Conservation (phyloP, 768 basidiomycete genomes). For the Tricholomella constricta region DNA sequence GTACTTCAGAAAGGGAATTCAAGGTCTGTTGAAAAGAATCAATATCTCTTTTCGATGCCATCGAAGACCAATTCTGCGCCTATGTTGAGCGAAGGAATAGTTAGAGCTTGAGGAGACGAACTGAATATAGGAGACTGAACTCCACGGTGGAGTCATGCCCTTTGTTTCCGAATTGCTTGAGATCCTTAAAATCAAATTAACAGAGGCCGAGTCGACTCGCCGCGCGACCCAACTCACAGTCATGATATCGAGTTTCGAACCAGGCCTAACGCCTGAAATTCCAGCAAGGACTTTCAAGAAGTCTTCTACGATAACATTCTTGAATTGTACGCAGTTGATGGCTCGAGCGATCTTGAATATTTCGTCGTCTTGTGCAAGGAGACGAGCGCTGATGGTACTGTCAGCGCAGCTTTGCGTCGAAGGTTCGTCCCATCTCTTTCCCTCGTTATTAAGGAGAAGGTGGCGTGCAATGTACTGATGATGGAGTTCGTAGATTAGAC, state of each 20-base stretch:
- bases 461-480: conserved; percentile 21
- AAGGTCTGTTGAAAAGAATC: background rate
- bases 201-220: no score
- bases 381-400: background rate
- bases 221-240: conserved; percentile 11
- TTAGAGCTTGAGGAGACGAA: background rate
- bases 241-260: conserved; percentile 16
- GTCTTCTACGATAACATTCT: conserved; percentile 26
- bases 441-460: conserved; percentile 19
- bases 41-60: conserved; percentile 9
- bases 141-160: conserved; percentile 19
- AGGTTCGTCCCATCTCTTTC: conserved; percentile 21
- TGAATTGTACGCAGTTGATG: conserved; percentile 28
- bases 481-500: background rate
- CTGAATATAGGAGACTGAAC: conserved; percentile 18
- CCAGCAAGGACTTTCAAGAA: conserved; percentile 29
- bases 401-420: conserved; percentile 2
- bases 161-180: conserved; percentile 9
- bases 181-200: conserved; percentile 2
- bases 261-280: conserved; percentile 16
- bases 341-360: conserved; percentile 27
- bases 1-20: background rate
- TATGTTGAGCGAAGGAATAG: background rate
- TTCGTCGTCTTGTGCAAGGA: conserved; percentile 24
- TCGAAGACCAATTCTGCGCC: conserved; percentile 1